Base-by-base conservation (phyloP, 2,329 filamentous ascomycete genomes). In the Phoma sp. region DNA sequence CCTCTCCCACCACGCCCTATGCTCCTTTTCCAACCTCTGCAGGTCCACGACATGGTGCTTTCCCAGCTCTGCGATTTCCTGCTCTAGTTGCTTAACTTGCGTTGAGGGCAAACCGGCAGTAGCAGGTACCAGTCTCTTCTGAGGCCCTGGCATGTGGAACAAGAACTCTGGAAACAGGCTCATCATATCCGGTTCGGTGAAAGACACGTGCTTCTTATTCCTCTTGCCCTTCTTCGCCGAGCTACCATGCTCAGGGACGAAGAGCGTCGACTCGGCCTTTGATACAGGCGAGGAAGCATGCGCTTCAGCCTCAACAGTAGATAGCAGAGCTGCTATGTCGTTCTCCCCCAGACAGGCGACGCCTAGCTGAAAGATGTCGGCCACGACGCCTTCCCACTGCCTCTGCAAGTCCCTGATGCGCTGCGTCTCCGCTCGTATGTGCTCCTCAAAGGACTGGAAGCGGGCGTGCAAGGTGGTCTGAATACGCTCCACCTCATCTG, bases 361-460 rank as follows among this genome's bases (percentile, higher is more conserved):
- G 7, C 70, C 69, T 4, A 67, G 33, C 39, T 69, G 67, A 61
- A 64, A 71, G 15, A 74, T 69, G 54, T 74, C 68, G 17, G 64
- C 64, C 2, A 69, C 52, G 1, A 67, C 46, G 0, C 18, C 28
- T 42, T 69, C 64, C 72, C 73, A 75, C 25, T 66, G 48, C 9
- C 38, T 54, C 15, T 68, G 59, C 26, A 75, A 34, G 9, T 38
- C 43, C 10, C 51, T 36, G 5, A 74, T 47, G 33, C 65, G 59
- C 15, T 48, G 45, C 15, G 57, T 60, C n/a, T 66, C 60, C 5
- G 56, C 36, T 36, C 49, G 46, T n/a, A 73, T 51, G 11, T 55
- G 36, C 1, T 56, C 46, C n/a, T 57, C 56, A 50, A 70, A 74
- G 7, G 52, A 47, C 0, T 26, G 17, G 47, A 74, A 67, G 18